Base-by-base conservation (phyloP, 2,329 filamentous ascomycete genomes). In the Gremmenia infestans region DNA sequence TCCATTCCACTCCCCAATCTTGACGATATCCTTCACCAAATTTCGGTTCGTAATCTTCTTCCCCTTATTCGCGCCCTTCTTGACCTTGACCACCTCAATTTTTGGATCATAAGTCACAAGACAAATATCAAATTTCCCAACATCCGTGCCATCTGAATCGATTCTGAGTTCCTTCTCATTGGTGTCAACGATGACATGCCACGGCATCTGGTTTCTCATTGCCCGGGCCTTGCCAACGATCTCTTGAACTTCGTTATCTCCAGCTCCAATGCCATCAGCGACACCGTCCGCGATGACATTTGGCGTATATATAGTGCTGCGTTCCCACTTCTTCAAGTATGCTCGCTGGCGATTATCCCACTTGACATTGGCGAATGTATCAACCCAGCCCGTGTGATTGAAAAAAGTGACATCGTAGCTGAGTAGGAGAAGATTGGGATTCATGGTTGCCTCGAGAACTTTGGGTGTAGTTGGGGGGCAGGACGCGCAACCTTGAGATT, bases 351-450 rank as follows among this genome's bases (percentile, higher is more conserved):
- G 66, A 50, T 67, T 61, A 59, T 72, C 70, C 61, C 68, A 71
- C 1, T 58, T 45, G 1, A 53, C 54, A 50, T 57, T 65, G 36
- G 65, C 68, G 55, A 67, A 65, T 1, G 67, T 70, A 50, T 72
- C 71, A 46, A 67, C 66, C 69, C 69, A 72, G 37, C 67, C 70
- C 12, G 63, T 58, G 55, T 71, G 66, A 54, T 72, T 68, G 50
- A 72, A 73, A 51, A 70, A 54, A 2, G 69, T 71, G 23, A 73
- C 66, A 52, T 72, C 63, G 60, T 70, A 72, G 7, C 66, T 71
- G 14, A 72, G 61, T 7, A 72, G 65, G 40, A 68, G 60, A 15
- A 71, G 54, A 55, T 72, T 71, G 3, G 67, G 67, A 25, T 65
- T 55, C 36, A 61, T 64, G 7, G 64, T 65, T 19, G 59, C 65